Percentiles rank a stretch among this genome's conserved stretches.
These are phyloP conservation scores for Tolypocladium nubicola DNA, from an alignment of 2,329 filamentous ascomycete genomes.

Conservation along the genomic window DNA sequence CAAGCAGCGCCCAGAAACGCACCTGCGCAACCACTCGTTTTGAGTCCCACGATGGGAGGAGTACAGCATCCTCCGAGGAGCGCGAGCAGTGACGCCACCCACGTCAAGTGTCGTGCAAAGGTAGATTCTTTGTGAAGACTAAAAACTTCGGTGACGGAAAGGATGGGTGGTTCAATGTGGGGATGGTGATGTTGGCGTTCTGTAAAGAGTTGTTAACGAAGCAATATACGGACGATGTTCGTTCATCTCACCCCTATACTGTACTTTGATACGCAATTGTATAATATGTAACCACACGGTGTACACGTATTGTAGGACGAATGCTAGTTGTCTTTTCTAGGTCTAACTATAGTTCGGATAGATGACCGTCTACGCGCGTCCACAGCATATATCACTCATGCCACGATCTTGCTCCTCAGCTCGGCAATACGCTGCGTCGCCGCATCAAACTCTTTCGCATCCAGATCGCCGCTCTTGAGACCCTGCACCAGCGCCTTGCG, in stretches of 20 bases:
- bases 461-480: slow-evolving; percentile 2
- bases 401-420: slow-evolving; percentile 4
- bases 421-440: slow-evolving; percentile 8
- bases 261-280: background rate
- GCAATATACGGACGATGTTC: background rate
- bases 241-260: background rate
- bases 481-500: slow-evolving; percentile 6
- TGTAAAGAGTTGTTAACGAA: background rate
- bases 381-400: background rate
- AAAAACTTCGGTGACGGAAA: background rate
- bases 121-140: background rate
- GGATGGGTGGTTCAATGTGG: background rate
- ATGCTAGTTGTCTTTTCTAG: background rate
- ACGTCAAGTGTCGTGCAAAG: background rate
- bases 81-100: background rate
- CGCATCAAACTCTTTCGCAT: slow-evolving; percentile 6
- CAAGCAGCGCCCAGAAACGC: background rate
- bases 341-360: background rate
- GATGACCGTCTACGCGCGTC: background rate
- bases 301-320: background rate
- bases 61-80: background rate
- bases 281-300: too few species aligned
- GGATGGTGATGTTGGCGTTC: background rate
- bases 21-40: background rate
- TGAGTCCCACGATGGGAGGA: background rate